Base-by-base conservation (phyloP, 345 rosid species). In the Brassica rapa region DNA sequence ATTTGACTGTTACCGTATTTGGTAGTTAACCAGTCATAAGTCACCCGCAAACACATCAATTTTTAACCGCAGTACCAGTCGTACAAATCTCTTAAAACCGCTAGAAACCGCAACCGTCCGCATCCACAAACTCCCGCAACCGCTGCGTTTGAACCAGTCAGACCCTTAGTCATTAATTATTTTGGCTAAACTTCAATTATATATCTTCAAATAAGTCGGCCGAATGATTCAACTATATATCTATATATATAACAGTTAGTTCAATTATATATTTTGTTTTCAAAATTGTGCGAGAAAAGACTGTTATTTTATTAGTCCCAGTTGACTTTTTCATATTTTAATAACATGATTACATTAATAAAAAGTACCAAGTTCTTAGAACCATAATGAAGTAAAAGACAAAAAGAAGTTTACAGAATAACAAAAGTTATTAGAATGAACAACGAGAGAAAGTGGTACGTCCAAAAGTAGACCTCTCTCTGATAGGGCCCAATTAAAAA, bases 371-470 rank as follows among this genome's bases (percentile, higher is more conserved):
- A 39, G 43, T 39, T 39, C n/a, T 76, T 61, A 23, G 70, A 77
- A 39, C 66, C 75, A 77, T 64, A 25, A 62, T 63, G 81, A 77
- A 3, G 71, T 64, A 71, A 71, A 8, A 37, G 49, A 71, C 71
- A 70, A 77, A 64, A 77, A 21, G 32, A 71, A 27, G 12, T 27
- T 49, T 49, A 49, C 55, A 55, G 33, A 71, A 10, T n/a, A n/a
- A 49, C 56, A 49, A 49, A 77, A 10, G 55, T 56, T 15, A 57
- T 16, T 49, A 53, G 27, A 53, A 37, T 14, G 61, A 77, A 65
- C 19, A 65, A 53, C 57, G 55, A 39, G 2, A 64, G 49, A 55
- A 64, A 32, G 66, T 77, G 27, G 76, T 70, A 71, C 66, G 14
- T 53, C 60, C 32, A 16, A 65, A 15, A 16, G 76, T 71, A 71